These are phyloP conservation scores for Aspergillus quadricinctus DNA, from an alignment of 2,329 filamentous ascomycete species.

Conservation along the genomic window DNA sequence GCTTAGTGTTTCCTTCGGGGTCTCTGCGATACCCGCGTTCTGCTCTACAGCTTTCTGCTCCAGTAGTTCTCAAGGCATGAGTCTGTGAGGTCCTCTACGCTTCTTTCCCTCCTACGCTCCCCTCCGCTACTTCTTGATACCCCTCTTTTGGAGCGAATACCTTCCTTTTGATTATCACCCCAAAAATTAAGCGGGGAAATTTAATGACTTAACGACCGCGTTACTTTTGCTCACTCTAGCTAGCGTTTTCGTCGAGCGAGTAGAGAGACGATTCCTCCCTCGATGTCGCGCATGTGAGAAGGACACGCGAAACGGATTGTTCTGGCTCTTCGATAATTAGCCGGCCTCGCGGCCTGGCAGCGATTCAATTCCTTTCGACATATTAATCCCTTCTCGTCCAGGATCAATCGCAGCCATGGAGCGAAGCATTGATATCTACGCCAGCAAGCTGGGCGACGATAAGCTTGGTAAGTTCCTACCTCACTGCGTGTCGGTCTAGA, in stretches of 20 bases:
- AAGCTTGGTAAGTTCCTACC: conserved; percentile 40
- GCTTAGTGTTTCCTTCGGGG: conserved; percentile 36
- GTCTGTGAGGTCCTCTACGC: conserved; percentile 19
- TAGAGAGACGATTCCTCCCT: conserved; percentile 15
- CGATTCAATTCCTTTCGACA: conserved; percentile 18
- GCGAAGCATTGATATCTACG: conserved; percentile 48
- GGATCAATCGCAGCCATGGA: conserved; percentile 34
- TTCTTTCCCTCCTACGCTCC: conserved; percentile 13
- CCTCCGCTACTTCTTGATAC: conserved; percentile 11
- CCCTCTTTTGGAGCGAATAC: conserved; percentile 1
- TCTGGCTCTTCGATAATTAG: conserved; percentile 25
- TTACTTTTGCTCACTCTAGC: conserved; percentile 15
- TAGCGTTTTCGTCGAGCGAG: conserved; percentile 22
- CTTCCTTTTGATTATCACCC: conserved; percentile 1
- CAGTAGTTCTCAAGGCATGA: conserved; percentile 25
- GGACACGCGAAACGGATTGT: conserved; percentile 17
- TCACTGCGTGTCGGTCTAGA: background rate
- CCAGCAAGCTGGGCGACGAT: conserved; percentile 45
- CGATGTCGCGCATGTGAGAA: conserved; percentile 28
- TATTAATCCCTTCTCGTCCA: conserved; percentile 17
- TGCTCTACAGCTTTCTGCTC: conserved; percentile 23
- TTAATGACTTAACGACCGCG: conserved; percentile 31
- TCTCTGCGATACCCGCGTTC: conserved; percentile 38
- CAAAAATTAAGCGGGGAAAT: conserved; percentile 4
- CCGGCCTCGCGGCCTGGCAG: conserved; percentile 39